Conservation (phyloP, 2,329 filamentous ascomycete genomes). For the Aureobasidium sp. region DNA sequence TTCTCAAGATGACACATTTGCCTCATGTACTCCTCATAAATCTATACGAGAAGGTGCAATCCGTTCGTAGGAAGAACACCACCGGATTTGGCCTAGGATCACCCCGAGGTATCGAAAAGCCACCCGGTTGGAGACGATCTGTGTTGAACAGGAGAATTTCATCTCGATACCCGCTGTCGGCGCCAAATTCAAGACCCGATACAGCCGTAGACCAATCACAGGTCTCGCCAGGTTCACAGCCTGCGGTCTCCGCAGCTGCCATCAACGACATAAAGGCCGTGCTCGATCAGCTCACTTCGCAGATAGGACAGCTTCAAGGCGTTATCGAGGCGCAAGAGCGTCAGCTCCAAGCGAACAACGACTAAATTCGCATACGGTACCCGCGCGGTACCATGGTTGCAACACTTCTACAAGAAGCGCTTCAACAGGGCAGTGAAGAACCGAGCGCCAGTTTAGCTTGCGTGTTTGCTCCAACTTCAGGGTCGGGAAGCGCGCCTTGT, state of each 20-base stretch:
- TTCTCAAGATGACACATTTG: slow-evolving; percentile 51
- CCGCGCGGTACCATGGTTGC: neutral
- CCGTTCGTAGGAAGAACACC: neutral
- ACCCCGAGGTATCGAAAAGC: slow-evolving; percentile 6
- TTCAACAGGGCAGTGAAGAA: neutral
- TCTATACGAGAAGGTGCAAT: slow-evolving; percentile 46
- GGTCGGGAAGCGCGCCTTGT: neutral
- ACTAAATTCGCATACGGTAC: neutral
- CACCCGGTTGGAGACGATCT: slow-evolving; percentile 9
- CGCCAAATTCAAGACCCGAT: slow-evolving; percentile 13
- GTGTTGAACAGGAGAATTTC: slow-evolving; percentile 10
- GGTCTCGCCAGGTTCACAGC: neutral
- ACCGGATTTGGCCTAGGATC: neutral
- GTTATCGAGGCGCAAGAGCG: slow-evolving; percentile 29
- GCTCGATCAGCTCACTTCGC: slow-evolving; percentile 23
- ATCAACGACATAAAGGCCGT: slow-evolving; percentile 6
- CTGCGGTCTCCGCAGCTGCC: neutral
- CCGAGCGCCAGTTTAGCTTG: neutral
- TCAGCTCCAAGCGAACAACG: neutral
- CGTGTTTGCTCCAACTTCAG: neutral
- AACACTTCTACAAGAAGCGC: neutral
- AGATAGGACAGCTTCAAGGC: slow-evolving; percentile 31
- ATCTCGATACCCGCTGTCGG: slow-evolving; percentile 22
- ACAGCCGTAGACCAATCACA: slow-evolving; percentile 1
- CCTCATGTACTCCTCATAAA: slow-evolving; percentile 63